phyloP scores from a whole-genome alignment of 305 asterid genomes.

The Andrographis paniculata region DNA sequence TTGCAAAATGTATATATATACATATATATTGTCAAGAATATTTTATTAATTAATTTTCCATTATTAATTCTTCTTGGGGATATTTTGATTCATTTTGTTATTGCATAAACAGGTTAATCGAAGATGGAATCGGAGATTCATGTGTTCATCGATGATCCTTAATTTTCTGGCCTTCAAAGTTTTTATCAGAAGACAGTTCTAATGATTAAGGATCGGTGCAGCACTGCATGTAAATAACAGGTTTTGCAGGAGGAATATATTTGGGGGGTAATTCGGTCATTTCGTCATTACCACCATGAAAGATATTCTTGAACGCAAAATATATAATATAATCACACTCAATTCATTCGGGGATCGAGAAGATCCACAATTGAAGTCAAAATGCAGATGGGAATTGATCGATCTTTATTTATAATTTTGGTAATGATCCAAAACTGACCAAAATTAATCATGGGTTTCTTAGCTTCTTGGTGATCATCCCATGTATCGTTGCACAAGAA shows the following conservation, averaged over 20 bases:
- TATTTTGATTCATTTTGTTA: too few species aligned
- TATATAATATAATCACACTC: too few species aligned
- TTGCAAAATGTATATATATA: too few species aligned
- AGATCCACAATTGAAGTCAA: not conserved
- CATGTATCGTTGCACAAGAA: too few species aligned
- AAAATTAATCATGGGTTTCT: too few species aligned
- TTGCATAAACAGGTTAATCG: constrained; percentile 27
- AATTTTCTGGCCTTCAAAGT: constrained; percentile 25
- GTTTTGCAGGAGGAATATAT: constrained; percentile 3
- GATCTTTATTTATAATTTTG: too few species aligned
- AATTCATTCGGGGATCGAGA: not conserved
- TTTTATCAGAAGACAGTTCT: constrained; percentile 15
- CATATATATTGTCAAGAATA: not conserved
- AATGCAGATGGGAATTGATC: too few species aligned
- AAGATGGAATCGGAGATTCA: constrained; percentile 20
- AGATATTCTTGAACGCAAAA: not conserved
- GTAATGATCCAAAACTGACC: too few species aligned
- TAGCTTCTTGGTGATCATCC: too few species aligned
- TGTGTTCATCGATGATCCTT: constrained; percentile 20
- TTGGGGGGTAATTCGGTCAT: not conserved
- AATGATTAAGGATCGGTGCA: not conserved
- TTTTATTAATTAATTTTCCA: too few species aligned
- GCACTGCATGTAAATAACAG: constrained; percentile 13
- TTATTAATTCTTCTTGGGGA: too few species aligned
- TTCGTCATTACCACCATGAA: not conserved